A percentile compares a stretch with the other conserved stretches of the same genome.
Evolutionary conservation across 768 basidiomycete species (phyloP).

Genomic region (Chlorophyllum brunneum): DNA sequence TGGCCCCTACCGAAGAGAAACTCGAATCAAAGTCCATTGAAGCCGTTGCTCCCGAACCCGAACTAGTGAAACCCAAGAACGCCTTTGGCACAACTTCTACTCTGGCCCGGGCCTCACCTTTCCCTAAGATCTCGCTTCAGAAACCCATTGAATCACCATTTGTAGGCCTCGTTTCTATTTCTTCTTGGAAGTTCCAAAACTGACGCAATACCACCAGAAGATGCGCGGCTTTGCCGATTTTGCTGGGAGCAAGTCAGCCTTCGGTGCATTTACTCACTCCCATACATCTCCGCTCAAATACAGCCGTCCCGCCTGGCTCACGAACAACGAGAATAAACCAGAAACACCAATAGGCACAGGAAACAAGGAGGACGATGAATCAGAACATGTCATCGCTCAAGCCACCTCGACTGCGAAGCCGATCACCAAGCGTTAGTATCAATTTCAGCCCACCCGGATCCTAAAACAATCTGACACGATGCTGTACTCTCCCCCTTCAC

Average conservation of each 20-base stretch:
- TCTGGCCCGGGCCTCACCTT: not conserved
- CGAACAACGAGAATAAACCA: not conserved
- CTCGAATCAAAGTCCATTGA: not conserved
- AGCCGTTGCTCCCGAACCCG: not conserved
- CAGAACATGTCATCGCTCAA: conserved; percentile 20
- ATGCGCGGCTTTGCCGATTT: conserved; percentile 10
- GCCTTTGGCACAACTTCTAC: not conserved
- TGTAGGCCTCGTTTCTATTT: not conserved
- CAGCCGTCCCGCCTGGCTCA: not conserved
- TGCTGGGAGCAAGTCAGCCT: conserved; percentile 3
- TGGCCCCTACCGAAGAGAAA: not conserved
- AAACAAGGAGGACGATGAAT: not conserved
- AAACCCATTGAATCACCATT: conserved; percentile 10
- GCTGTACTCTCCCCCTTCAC: not conserved
- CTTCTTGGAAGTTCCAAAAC: not conserved
- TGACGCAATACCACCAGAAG: not conserved
- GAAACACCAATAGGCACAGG: not conserved
- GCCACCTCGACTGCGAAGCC: conserved; percentile 20
- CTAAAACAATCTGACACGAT: conserved; percentile 14
- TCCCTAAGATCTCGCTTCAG: conserved; percentile 1
- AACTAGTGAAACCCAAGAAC: not conserved
- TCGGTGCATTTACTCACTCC: not conserved
- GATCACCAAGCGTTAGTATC: conserved; percentile 27
- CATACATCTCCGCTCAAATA: not conserved
- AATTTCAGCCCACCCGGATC: conserved; percentile 14